Evolutionary conservation across 2,329 filamentous ascomycete species (phyloP).

Genomic region (Colletotrichum tanaceti): DNA sequence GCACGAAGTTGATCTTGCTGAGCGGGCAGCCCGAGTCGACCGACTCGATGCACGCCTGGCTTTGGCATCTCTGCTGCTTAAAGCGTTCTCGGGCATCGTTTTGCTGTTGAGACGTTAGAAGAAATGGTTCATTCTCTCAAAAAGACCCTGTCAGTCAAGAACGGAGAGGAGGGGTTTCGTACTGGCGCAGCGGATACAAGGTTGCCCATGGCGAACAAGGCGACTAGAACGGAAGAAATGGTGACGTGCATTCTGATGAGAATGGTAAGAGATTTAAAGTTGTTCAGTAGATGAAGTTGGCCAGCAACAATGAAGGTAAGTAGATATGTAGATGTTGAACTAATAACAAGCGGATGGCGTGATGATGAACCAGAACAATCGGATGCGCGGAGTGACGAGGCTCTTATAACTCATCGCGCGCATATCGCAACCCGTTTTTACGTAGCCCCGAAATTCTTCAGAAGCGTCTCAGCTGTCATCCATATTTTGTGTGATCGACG

Average conservation of each 20-base stretch:
- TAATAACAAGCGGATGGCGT: neutral
- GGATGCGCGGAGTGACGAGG: neutral
- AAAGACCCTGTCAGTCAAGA: neutral
- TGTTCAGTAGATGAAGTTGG: neutral
- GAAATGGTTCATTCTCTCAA: neutral
- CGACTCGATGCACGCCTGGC: conserved; percentile 24
- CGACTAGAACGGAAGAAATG: conserved; percentile 7
- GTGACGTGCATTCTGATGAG: conserved; percentile 16
- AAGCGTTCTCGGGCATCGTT: conserved; percentile 23
- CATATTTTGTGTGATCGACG: no score
- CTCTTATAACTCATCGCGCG: neutral
- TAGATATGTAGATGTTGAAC: no score
- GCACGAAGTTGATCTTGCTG: conserved; percentile 17
- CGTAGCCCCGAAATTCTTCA: no score
- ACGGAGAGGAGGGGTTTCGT: neutral
- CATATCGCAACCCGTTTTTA: neutral
- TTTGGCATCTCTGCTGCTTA: conserved; percentile 23
- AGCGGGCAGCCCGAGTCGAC: conserved; percentile 24
- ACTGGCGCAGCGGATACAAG: conserved; percentile 9
- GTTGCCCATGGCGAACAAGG: conserved; percentile 8
- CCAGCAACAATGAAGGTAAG: conserved; percentile 9
- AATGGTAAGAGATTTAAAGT: no score
- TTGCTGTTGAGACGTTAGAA: neutral
- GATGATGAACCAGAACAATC: no score
- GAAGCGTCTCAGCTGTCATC: no score